phyloP scores from a whole-genome alignment of 805 yeast genomes.

The Lipomyces kockii region DNA sequence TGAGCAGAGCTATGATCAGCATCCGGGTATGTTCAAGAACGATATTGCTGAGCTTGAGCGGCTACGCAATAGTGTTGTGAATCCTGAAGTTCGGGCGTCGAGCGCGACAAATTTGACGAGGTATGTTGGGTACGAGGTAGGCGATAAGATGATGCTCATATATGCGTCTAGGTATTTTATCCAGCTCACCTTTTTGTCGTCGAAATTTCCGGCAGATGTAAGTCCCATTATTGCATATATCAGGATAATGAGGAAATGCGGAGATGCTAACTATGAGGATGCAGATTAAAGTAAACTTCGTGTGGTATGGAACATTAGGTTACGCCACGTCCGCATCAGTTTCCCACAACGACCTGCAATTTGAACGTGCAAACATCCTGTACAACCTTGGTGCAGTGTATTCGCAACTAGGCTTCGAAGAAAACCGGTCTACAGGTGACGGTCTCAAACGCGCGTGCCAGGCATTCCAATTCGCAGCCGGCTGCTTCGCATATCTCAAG shows the following conservation, averaged over 20 bases:
- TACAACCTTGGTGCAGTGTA: conserved; percentile 72
- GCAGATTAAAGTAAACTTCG: conserved; percentile 52
- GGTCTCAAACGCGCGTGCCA: conserved; percentile 67
- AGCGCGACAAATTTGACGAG: conserved; percentile 40
- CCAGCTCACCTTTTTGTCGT: conserved; percentile 51
- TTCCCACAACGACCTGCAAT: conserved; percentile 54
- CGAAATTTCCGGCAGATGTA: conserved; percentile 68
- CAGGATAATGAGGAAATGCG: conserved; percentile 1
- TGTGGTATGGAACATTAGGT: conserved; percentile 76
- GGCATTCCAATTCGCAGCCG: conserved; percentile 73
- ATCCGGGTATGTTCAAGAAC: conserved; percentile 42
- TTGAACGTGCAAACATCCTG: conserved; percentile 65
- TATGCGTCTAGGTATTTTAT: conserved; percentile 54
- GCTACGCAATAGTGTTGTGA: conserved; percentile 52
- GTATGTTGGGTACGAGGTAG: conserved; percentile 6
- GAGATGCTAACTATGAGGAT: neutral
- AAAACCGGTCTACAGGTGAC: conserved; percentile 52
- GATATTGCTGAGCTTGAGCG: conserved; percentile 50
- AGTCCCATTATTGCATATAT: conserved; percentile 16
- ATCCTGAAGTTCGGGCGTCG: conserved; percentile 47
- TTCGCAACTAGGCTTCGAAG: conserved; percentile 58
- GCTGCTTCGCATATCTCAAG: conserved; percentile 56
- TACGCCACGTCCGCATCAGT: conserved; percentile 55
- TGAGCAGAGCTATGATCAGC: conserved; percentile 49
- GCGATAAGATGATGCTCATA: conserved; percentile 17